A percentile compares a stretch with the other conserved stretches of the same genome.
Evolutionary conservation across 805 yeast genomes (phyloP).

Genomic region (Candida fluviatilis): DNA sequence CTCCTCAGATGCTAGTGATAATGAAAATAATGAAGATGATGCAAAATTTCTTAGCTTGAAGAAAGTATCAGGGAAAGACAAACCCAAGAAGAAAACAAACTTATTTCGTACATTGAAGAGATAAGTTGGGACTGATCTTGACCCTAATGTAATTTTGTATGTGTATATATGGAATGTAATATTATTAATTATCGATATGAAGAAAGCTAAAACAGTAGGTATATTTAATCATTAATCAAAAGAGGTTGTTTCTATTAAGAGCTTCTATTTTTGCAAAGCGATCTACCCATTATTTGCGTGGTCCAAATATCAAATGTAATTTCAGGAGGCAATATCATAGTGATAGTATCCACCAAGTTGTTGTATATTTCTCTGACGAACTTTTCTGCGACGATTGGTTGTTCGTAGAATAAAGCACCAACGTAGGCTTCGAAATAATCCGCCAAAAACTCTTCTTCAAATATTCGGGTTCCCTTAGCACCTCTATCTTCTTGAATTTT

Average conservation of each 20-base stretch:
- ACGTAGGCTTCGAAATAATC: constrained; percentile 40
- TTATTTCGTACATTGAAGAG: constrained; percentile 24
- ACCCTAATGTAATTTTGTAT: background rate
- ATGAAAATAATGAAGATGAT: constrained; percentile 11
- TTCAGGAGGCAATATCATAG: constrained; percentile 11
- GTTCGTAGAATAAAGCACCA: constrained; percentile 38
- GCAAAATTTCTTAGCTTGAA: constrained; percentile 23
- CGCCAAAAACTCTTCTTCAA: constrained; percentile 40
- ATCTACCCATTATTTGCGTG: constrained; percentile 31
- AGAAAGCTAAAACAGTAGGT: background rate
- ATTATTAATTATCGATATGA: background rate
- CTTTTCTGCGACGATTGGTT: constrained; percentile 31
- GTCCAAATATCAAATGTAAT: constrained; percentile 28
- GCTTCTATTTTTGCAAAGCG: background rate
- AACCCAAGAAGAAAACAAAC: constrained; percentile 22
- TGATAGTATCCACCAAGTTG: constrained; percentile 17
- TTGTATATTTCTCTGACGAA: constrained; percentile 30
- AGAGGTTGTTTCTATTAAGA: too few species aligned
- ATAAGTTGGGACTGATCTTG: background rate
- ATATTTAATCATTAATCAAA: too few species aligned
- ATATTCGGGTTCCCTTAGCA: constrained; percentile 16
- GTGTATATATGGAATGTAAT: background rate
- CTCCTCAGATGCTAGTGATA: constrained; percentile 12
- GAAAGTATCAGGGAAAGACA: constrained; percentile 12
- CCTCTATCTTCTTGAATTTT: constrained; percentile 6